Base-by-base conservation (phyloP, 805 yeast genomes). In the Teunomyces atbi region DNA sequence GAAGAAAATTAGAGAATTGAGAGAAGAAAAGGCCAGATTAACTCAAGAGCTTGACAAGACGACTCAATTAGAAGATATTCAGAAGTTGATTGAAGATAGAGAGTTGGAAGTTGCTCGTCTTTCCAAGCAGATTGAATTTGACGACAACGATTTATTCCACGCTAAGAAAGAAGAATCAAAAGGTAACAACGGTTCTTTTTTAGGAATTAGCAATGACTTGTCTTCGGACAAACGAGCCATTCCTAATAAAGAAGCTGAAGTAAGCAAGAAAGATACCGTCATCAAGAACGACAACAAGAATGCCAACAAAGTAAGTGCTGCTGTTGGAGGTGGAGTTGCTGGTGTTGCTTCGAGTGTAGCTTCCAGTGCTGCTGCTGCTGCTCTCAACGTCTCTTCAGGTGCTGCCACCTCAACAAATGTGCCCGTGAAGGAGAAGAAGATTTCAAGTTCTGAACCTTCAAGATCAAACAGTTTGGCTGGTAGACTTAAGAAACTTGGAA, bases 1-100 rank as follows among this genome's bases (percentile, higher is more conserved):
- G 57, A 71, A 72, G 55, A 63, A 65, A 51, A 63, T 66, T 55
- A 61, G 62, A 55, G 66, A 64, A 26, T 60, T 72, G 48, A 64
- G 72, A 48, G 71, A 63, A 44, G 73, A 71, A 45, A 71, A 68
- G 52, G 66, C 61, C 15, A 56, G 62, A 48, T 61, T 62, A 46
- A 50, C 65, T n/a, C 48, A 43, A 34, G 56, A 60, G 43, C 58
- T 58, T 27, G 49, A 51, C 27, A 51, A 51, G 28, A 58, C 58
- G 20, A 45, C 50, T 39, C 55, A 59, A 28, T 42, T 62, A 39
- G 64, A 55, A 18, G 64, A 62, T 20, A 51, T 62, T 47, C 59
- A 63, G 45, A 51, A 61, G 44, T 59, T 65, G 40, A 66, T 66
- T 44, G 66, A 59, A 38, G 65, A 61, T 11, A 53, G 70, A 45